phyloP scores from a whole-genome alignment of 2,329 filamentous ascomycete genomes.

The Fusarium heterosporum region DNA sequence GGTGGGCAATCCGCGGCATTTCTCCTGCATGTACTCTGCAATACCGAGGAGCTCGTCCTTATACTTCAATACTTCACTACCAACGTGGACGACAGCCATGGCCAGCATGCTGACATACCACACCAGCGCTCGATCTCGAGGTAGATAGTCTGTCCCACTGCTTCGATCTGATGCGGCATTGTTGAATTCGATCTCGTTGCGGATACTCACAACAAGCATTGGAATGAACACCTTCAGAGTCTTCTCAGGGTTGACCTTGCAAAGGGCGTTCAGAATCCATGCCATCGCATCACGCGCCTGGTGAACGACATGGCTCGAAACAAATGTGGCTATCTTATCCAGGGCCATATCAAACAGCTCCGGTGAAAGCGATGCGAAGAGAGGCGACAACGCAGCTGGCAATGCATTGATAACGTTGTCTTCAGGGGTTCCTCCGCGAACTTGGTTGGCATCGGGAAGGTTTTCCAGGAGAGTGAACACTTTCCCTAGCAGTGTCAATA shows the following conservation, averaged over 20 bases:
- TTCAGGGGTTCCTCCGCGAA: conserved; percentile 91
- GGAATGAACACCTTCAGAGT: conserved; percentile 91
- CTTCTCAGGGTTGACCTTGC: conserved; percentile 95
- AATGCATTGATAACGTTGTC: conserved; percentile 97
- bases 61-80: conserved; percentile 88
- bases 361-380: conserved; percentile 90
- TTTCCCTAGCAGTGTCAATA: conserved; percentile 89
- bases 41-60: conserved; percentile 91
- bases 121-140: conserved; percentile 89
- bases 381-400: conserved; percentile 88
- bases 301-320: conserved; percentile 93
- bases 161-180: conserved; percentile 94
- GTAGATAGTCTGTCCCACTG: conserved; percentile 91
- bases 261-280: conserved; percentile 95
- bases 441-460: conserved; percentile 86
- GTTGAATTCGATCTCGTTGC: conserved; percentile 96
- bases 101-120: conserved; percentile 98
- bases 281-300: conserved; percentile 98
- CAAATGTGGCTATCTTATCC: conserved; percentile 91
- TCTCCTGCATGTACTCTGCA: conserved; percentile 95
- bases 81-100: conserved; percentile 98
- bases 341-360: conserved; percentile 93
- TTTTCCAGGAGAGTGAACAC: conserved; percentile 97
- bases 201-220: conserved; percentile 89
- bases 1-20: conserved; percentile 91